phyloP scores from a whole-genome alignment of 2,329 filamentous ascomycete genomes.

The Neonectria sp. region DNA sequence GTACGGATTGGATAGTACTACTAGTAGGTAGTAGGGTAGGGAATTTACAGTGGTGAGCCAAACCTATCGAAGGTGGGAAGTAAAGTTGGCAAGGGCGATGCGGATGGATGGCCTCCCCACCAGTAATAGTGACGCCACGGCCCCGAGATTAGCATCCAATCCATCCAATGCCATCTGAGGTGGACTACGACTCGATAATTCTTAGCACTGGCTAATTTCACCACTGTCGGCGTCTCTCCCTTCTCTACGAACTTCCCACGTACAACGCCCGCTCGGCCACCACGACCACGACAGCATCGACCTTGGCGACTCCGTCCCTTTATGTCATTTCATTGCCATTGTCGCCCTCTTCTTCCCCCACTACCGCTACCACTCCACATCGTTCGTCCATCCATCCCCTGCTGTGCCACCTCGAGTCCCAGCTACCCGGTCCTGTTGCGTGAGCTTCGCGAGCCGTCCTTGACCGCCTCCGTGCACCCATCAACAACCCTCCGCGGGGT shows the following conservation, averaged over 20 bases:
- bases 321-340: not conserved
- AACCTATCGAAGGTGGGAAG: not conserved
- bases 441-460: constrained; percentile 5
- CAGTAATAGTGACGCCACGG: constrained; percentile 9
- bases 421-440: constrained; percentile 1
- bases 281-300: not conserved
- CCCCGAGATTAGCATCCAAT: constrained; percentile 12
- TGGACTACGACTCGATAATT: constrained; percentile 2
- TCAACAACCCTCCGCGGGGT: constrained; percentile 8
- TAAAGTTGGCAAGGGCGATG: not conserved
- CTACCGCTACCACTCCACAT: not conserved
- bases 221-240: not conserved
- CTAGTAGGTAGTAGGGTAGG: too few species aligned
- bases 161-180: constrained; percentile 3
- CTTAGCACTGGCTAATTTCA: not conserved
- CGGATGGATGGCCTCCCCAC: not conserved
- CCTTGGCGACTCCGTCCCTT: not conserved
- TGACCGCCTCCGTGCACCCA: constrained; percentile 9
- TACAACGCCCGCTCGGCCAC: not conserved
- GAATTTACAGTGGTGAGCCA: too few species aligned
- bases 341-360: not conserved
- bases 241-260: constrained; percentile 3
- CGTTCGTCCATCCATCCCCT: constrained; percentile 1
- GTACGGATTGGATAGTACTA: too few species aligned
- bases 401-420: constrained; percentile 1